These are phyloP conservation scores for Colletotrichum cereale DNA, from an alignment of 2,329 filamentous ascomycete species.

Conservation along the genomic window DNA sequence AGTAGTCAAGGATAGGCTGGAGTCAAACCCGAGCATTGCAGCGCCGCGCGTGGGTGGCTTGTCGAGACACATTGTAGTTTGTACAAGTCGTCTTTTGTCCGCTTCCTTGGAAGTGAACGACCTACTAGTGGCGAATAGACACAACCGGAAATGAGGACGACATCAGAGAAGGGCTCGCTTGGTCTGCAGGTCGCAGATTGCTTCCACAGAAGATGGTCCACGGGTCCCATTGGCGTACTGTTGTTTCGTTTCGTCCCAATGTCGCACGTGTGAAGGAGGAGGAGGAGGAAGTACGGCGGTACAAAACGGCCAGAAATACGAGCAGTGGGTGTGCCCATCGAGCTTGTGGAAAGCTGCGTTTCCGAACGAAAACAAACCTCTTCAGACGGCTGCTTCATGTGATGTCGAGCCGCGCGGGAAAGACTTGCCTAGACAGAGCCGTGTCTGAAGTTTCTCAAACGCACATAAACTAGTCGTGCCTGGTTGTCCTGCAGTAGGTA, in stretches of 20 bases:
- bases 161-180: conserved; percentile 3
- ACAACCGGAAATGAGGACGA: conserved; percentile 15
- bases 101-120: conserved; percentile 17
- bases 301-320: conserved; percentile 11
- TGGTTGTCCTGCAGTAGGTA: neutral
- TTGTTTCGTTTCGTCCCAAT: conserved; percentile 39
- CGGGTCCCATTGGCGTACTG: conserved; percentile 19
- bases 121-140: conserved; percentile 13
- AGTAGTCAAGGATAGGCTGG: neutral
- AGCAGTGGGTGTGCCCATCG: conserved; percentile 14
- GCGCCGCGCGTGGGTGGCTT: conserved; percentile 7
- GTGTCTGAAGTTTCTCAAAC: conserved; percentile 14
- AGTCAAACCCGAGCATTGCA: conserved; percentile 3
- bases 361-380: neutral
- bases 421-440: conserved; percentile 1
- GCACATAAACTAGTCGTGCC: neutral
- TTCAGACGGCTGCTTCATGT: neutral
- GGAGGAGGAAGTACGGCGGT: conserved; percentile 12
- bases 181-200: conserved; percentile 9
- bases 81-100: conserved; percentile 15
- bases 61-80: neutral
- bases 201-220: neutral
- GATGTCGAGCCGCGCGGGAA: conserved; percentile 13
- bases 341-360: neutral
- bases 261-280: conserved; percentile 27